A percentile compares a stretch with the other conserved stretches of the same genome.
Conservation (phyloP, 805 yeast genomes). For the Lachancea kluyveri region DNA sequence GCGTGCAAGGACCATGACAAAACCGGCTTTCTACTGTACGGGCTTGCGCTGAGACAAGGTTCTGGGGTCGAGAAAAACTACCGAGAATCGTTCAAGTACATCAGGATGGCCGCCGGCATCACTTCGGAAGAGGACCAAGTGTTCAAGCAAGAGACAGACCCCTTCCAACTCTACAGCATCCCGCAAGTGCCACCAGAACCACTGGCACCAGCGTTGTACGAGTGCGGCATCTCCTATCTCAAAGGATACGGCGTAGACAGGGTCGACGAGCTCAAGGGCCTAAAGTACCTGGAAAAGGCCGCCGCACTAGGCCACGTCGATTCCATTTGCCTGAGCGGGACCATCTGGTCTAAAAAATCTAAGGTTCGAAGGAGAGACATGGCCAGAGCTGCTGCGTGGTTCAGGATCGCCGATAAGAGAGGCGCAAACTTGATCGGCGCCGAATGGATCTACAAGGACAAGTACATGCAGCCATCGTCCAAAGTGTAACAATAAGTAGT, state of each 20-base stretch:
- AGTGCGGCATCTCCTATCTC: slow-evolving; percentile 51
- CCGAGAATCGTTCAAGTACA: slow-evolving; percentile 50
- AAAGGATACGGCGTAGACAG: slow-evolving; percentile 47
- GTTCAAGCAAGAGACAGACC: slow-evolving; percentile 26
- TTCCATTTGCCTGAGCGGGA: slow-evolving; percentile 65
- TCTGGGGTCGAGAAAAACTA: slow-evolving; percentile 60
- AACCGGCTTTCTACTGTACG: slow-evolving; percentile 66
- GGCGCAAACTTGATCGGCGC: slow-evolving; percentile 62
- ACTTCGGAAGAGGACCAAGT: slow-evolving; percentile 22
- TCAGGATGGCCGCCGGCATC: slow-evolving; percentile 46
- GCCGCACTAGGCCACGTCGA: slow-evolving; percentile 63
- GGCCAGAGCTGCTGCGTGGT: slow-evolving; percentile 62
- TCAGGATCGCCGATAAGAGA: slow-evolving; percentile 54
- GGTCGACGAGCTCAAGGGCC: slow-evolving; percentile 49
- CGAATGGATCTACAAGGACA: slow-evolving; percentile 70
- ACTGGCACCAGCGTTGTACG: slow-evolving; percentile 47
- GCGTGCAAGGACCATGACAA: slow-evolving; percentile 58
- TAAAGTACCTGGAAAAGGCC: slow-evolving; percentile 54
- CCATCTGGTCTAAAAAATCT: slow-evolving; percentile 56
- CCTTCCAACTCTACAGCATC: slow-evolving; percentile 29
- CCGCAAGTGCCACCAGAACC: slow-evolving; percentile 38
- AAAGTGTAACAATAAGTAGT: no score
- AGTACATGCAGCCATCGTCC: slow-evolving; percentile 47
- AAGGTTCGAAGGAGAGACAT: slow-evolving; percentile 48
- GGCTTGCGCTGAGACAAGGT: slow-evolving; percentile 60